Evolutionary conservation across 2,329 filamentous ascomycete genomes (phyloP).

Genomic region (Penicillium frequentans): DNA sequence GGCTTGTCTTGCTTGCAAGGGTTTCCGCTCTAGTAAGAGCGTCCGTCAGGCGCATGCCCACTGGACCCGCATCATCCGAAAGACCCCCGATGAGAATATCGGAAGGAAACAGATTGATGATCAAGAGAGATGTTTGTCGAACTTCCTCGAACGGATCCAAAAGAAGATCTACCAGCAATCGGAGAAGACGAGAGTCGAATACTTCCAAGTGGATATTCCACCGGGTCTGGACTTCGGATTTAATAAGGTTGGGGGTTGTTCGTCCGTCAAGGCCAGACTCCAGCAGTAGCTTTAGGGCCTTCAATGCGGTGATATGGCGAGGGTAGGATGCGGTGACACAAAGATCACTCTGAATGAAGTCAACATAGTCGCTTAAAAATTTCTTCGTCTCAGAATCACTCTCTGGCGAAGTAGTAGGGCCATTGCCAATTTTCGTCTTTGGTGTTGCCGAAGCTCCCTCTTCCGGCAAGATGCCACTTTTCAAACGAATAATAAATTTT

Average conservation of each 20-base stretch:
- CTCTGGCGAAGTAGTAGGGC: constrained; percentile 36
- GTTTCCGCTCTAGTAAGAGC: constrained; percentile 37
- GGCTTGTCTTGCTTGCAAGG: constrained; percentile 61
- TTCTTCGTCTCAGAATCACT: constrained; percentile 50
- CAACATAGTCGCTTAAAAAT: constrained; percentile 74
- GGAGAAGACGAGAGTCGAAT: constrained; percentile 37
- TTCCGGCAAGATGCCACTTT: constrained; percentile 58
- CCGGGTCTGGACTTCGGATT: constrained; percentile 49
- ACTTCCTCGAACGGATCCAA: constrained; percentile 94
- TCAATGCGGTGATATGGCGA: constrained; percentile 78
- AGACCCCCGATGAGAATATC: constrained; percentile 25
- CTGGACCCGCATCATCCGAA: constrained; percentile 11
- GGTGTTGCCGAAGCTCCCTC: constrained; percentile 26
- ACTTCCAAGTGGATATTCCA: constrained; percentile 54
- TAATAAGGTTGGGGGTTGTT: constrained; percentile 44
- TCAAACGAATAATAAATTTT: constrained; percentile 73
- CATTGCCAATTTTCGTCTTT: constrained; percentile 9
- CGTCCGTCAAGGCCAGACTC: constrained; percentile 64
- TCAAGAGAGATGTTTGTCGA: constrained; percentile 54
- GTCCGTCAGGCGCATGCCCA: constrained; percentile 26
- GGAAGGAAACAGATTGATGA: constrained; percentile 44
- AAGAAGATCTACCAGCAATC: constrained; percentile 73
- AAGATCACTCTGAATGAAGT: constrained; percentile 72
- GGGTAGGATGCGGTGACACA: constrained; percentile 84
- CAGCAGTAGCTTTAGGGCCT: constrained; percentile 66